Base-by-base conservation (phyloP, 2,329 filamentous ascomycete genomes). In the Furcasterigmium furcatum region DNA sequence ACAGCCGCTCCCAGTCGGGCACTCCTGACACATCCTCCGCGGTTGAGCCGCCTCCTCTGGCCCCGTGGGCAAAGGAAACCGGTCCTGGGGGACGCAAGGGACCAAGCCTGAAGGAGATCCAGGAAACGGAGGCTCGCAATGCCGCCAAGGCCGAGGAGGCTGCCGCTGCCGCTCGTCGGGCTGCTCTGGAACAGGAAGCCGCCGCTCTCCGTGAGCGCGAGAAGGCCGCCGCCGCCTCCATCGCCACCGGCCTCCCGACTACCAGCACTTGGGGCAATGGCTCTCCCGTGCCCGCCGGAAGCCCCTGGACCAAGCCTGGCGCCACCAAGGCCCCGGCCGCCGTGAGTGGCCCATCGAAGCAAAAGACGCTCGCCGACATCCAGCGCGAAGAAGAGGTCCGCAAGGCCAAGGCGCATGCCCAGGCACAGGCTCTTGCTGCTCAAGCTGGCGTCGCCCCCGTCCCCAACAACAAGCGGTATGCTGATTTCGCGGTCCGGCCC, bases 341-440 rank as follows among this genome's bases (percentile, higher is more conserved):
- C 13, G 49, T 56, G 3, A 57, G 54, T 12, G 53, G 56, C 5
- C 47, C 58, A n/a, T 52, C 68, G 57, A 63, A 71, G 69, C 94
- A 95, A 74, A 96, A 96, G 79, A 96, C 91, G 0, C 75, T 97
- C 38, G 89, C 91, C 20, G 92, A 97, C 55, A 97, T 99, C 48
- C 94, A 97, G 64, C 91, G 91, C 52, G 94, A 99, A 68, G 94
- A 99, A 61, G 94, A 97, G 62, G 78, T 79, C 16, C 85, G 94
- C 53, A 99, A 99, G 76, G 84, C 87, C 58, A 89, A 87, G 63
- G 79, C 82, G 2, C n/a, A n/a, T 27, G 24, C 24, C n/a, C n/a
- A n/a, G n/a, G n/a, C n/a, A n/a, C 73, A 68, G 53, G 73, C 80
- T 40, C 56, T 65, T 7, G 67, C 75, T 3, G 64, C 66, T 4